Evolutionary conservation across 2,329 filamentous ascomycete genomes (phyloP), one percentile per base, ranked within the genome.

Genomic region (Aspergillus pseudonomiae): DNA sequence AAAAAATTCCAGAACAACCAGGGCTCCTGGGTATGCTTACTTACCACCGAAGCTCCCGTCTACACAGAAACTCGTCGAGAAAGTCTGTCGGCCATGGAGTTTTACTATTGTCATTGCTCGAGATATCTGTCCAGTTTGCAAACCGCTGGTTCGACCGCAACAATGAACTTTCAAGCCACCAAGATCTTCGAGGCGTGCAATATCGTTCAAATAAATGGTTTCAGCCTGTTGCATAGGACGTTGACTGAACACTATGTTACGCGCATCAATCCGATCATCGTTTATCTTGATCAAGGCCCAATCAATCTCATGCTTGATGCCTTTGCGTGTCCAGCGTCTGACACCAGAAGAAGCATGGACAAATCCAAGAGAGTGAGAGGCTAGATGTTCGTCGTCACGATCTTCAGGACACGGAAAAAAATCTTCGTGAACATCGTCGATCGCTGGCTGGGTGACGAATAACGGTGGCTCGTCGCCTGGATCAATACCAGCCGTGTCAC

Each of bases 341-440:
- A 98, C 91, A 7, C 94, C 94, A 26, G 93, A 97, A 0, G 93
- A 96, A 0, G 94, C 94, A 72, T 96, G 93, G 4, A 98, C 83
- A 71, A 93, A 88, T 3, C 94, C 94, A 1, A 98, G 83, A 16
- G 88, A 87, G 71, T 91, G 95, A 0, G 89, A 92, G 52, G 91
- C 88, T 0, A 97, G 84, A 68, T 97, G 91, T 63, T 98, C 94
- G 74, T 91, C 86, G 71, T 90, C 86, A 21, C 91, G 88, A 70
- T 94, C 89, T 71, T 91, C 85, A 0, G 88, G 90, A n/a, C 83
- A 87, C 0, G 92, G 91, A 69, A 94, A 96, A 73, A 97, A 96
- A 54, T 89, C 91, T 3, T 91, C 88, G 32, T 90, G 88, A 0
- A 96, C 89, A 67, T 96, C 93, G 70, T 97, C 93, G 45, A 97